Conservation (phyloP, 257 asterid species). For the Salvia hispanica region DNA sequence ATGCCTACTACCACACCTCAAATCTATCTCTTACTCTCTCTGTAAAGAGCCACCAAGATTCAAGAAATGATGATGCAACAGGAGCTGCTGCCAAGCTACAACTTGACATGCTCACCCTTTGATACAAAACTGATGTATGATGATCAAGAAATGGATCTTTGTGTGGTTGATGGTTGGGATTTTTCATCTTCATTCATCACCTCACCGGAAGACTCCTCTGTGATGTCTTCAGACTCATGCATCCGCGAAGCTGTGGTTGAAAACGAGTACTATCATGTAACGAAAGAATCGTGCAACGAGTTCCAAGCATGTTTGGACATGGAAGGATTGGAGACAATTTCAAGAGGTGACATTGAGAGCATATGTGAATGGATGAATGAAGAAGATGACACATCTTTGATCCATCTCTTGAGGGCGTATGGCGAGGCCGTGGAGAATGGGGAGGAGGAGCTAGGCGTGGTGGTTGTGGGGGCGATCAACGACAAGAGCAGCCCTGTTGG, state of each 20-base stretch:
- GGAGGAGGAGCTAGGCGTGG: slow-evolving; percentile 51
- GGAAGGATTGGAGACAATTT: slow-evolving; percentile 31
- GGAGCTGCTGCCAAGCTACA: slow-evolving; percentile 45
- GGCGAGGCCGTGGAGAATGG: slow-evolving; percentile 64
- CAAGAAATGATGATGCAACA: slow-evolving; percentile 39
- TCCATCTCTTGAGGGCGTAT: slow-evolving; percentile 59
- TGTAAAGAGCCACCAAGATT: slow-evolving; percentile 18
- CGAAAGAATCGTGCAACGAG: slow-evolving; percentile 37
- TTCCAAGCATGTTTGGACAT: slow-evolving; percentile 28
- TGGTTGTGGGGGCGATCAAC: slow-evolving; percentile 44
- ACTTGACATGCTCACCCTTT: slow-evolving; percentile 31
- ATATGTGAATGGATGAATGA: slow-evolving; percentile 50
- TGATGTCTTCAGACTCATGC: slow-evolving; percentile 48
- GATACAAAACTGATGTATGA: slow-evolving; percentile 31
- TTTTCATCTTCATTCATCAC: slow-evolving; percentile 46
- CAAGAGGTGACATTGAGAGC: slow-evolving; percentile 30
- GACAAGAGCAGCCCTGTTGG: slow-evolving; percentile 56
- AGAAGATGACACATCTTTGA: slow-evolving; percentile 32
- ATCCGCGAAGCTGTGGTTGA: slow-evolving; percentile 35
- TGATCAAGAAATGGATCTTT: slow-evolving; percentile 38
- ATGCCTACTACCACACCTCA: slow-evolving; percentile 15
- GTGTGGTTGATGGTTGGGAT: slow-evolving; percentile 21
- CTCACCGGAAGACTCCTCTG: slow-evolving; percentile 42
- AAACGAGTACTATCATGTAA: slow-evolving; percentile 42
- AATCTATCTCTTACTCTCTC: slow-evolving; percentile 11